phyloP scores from a whole-genome alignment of 257 asterid genomes.

The Solanum bulbocastanum region DNA sequence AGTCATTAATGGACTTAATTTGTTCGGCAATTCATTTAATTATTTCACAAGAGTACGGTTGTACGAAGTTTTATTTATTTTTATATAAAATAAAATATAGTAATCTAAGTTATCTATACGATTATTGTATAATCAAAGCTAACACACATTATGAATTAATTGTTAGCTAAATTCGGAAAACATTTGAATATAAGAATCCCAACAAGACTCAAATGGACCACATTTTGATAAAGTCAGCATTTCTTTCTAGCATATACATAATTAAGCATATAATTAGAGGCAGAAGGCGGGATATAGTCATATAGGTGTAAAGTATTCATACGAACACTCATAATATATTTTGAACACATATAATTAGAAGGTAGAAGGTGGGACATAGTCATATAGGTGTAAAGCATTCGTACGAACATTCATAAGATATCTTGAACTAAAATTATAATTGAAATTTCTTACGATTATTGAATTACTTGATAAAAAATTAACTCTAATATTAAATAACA shows the following conservation, averaged over 20 bases:
- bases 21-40: neutral
- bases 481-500: fast-evolving
- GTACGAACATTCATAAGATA: neutral
- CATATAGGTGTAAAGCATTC: neutral
- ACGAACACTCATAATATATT: too few relatives aligned
- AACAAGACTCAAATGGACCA: neutral
- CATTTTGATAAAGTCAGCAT: neutral
- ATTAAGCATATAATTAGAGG: neutral
- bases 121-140: neutral
- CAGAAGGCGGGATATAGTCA: too few relatives aligned
- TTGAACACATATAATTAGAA: neutral
- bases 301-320: too few relatives aligned
- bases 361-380: neutral
- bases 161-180: neutral
- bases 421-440: neutral
- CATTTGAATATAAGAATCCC: neutral
- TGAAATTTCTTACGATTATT: neutral
- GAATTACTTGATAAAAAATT: neutral
- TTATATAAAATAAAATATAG: neutral
- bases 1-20: neutral
- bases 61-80: neutral
- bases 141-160: neutral
- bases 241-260: neutral
- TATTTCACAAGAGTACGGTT: neutral
- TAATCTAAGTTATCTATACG: neutral